These are phyloP conservation scores for Dactylellina haptotyla DNA, from an alignment of 2,329 filamentous ascomycete genomes.

Conservation along the genomic window DNA sequence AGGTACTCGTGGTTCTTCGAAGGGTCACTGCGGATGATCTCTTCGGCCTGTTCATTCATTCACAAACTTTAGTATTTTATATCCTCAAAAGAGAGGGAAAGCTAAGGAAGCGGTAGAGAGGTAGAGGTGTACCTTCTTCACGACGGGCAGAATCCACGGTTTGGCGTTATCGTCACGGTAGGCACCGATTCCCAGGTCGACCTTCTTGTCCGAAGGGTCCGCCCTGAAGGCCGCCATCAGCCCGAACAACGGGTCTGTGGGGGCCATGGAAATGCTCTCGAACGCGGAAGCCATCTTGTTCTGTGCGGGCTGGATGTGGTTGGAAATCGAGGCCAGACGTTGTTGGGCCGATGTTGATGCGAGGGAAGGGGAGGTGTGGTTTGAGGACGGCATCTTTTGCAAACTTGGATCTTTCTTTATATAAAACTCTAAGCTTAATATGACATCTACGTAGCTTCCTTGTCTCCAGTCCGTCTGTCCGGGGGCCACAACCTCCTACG, in stretches of 20 bases:
- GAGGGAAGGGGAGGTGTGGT: not conserved
- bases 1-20: conserved; percentile 96
- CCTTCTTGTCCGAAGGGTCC: conserved; percentile 91
- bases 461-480: conserved; percentile 31
- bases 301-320: conserved; percentile 27
- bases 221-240: conserved; percentile 99
- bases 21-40: conserved; percentile 62
- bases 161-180: conserved; percentile 99
- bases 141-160: conserved; percentile 95
- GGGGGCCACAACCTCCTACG: conserved; percentile 5
- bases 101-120: too few species aligned
- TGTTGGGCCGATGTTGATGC: conserved; percentile 35
- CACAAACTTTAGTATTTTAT: not conserved
- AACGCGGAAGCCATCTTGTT: conserved; percentile 56
- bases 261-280: conserved; percentile 83
- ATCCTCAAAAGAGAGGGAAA: not conserved
- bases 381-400: conserved; percentile 26
- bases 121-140: conserved; percentile 65
- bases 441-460: not conserved
- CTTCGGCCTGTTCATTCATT: conserved; percentile 72
- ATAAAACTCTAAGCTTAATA: conserved; percentile 6
- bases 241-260: conserved; percentile 93
- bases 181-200: conserved; percentile 97
- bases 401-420: conserved; percentile 11
- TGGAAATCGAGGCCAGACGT: conserved; percentile 35